A percentile compares a stretch with the other conserved stretches of the same genome.
Conservation (phyloP, 345 rosid genomes). For the Moringa oleifera region DNA sequence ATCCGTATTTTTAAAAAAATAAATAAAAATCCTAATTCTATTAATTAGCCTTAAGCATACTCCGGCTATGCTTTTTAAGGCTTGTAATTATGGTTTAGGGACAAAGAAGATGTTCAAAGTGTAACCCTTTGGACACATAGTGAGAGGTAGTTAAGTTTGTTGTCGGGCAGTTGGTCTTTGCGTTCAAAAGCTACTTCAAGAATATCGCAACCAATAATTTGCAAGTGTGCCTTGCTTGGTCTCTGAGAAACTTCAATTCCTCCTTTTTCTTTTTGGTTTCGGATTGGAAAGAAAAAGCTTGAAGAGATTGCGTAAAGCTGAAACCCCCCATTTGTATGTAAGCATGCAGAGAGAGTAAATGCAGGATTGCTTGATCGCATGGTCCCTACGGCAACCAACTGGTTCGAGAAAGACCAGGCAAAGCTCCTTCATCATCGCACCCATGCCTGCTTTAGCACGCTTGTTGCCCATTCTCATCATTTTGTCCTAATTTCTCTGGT, state of each 20-base stretch:
- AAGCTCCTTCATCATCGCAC: constrained; percentile 7
- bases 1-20: too few species aligned
- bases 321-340: too few species aligned
- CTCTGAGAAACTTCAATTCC: neutral
- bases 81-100: too few species aligned
- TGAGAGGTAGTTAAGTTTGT: constrained; percentile 27
- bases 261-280: neutral
- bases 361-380: constrained; percentile 9
- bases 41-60: too few species aligned
- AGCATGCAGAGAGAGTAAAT: constrained; percentile 1
- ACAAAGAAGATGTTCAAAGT: too few species aligned
- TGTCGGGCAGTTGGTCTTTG: constrained; percentile 28
- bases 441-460: constrained; percentile 15
- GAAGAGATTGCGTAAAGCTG: constrained; percentile 26
- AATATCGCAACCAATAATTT: neutral
- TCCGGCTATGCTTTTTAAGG: too few species aligned
- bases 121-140: neutral
- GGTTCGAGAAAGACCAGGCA: constrained; percentile 14
- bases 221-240: constrained; percentile 8
- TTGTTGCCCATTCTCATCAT: neutral
- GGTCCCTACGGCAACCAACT: constrained; percentile 30
- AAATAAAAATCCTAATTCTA: too few species aligned
- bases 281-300: too few species aligned
- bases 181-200: too few species aligned
- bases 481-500: neutral